phyloP scores from a whole-genome alignment of 2,329 filamentous ascomycete genomes.

The Verticillium longisporum region DNA sequence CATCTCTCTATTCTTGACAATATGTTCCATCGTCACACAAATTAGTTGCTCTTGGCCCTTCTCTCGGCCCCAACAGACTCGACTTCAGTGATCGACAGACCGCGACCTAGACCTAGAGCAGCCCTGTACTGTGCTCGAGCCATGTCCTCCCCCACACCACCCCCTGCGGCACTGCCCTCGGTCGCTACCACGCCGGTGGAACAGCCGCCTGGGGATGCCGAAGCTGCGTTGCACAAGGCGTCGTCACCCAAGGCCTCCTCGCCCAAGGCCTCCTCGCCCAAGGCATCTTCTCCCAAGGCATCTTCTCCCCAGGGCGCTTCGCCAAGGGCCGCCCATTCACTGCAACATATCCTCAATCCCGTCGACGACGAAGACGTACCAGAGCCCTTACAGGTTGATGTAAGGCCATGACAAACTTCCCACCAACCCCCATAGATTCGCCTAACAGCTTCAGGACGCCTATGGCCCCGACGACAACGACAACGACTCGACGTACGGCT shows the following conservation, averaged over 20 bases:
- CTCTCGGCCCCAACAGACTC: too few relatives aligned
- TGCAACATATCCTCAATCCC: conserved; percentile 8
- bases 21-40: too few relatives aligned
- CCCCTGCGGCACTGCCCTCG: background rate
- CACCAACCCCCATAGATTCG: too few relatives aligned
- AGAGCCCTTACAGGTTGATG: conserved; percentile 17
- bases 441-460: conserved; percentile 1
- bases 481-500: conserved; percentile 26
- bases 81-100: background rate
- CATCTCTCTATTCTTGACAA: too few relatives aligned
- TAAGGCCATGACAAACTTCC: conserved; percentile 2
- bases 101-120: background rate
- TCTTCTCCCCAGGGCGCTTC: background rate
- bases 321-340: background rate
- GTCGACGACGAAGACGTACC: conserved; percentile 10
- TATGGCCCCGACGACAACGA: conserved; percentile 11
- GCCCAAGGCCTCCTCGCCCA: background rate
- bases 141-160: background rate
- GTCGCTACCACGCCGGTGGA: background rate
- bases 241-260: background rate
- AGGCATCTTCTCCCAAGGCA: background rate
- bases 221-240: background rate
- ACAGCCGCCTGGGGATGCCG: background rate
- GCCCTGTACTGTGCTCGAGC: background rate
- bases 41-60: too few relatives aligned